A percentile compares a stretch with the other conserved stretches of the same genome.
phyloP scores from a whole-genome alignment of 2,329 filamentous ascomycete genomes.

The Colletotrichum higginsianum region DNA sequence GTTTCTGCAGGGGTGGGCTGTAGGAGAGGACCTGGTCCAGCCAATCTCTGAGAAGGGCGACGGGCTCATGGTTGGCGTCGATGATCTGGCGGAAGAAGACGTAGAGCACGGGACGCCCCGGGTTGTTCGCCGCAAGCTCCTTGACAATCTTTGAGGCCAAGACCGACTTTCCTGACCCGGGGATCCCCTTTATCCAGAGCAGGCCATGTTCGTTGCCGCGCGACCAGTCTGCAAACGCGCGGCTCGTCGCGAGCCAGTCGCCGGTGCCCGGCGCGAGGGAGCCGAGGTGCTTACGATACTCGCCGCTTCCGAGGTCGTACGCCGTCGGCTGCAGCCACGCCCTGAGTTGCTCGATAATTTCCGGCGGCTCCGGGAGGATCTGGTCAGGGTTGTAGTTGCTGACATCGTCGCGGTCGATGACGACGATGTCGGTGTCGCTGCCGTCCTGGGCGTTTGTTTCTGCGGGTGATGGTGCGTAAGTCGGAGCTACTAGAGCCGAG shows the following conservation, averaged over 20 bases:
- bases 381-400: slow-evolving; percentile 52
- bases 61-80: slow-evolving; percentile 52
- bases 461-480: too few relatives aligned
- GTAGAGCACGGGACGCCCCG: slow-evolving; percentile 50
- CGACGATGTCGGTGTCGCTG: slow-evolving; percentile 44
- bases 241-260: slow-evolving; percentile 40
- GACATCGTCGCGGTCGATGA: slow-evolving; percentile 49
- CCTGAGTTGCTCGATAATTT: slow-evolving; percentile 44
- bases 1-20: slow-evolving; percentile 49
- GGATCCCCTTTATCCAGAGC: slow-evolving; percentile 53
- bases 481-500: too few relatives aligned
- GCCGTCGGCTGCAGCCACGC: slow-evolving; percentile 50
- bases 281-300: slow-evolving; percentile 48
- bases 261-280: slow-evolving; percentile 46
- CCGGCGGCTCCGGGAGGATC: slow-evolving; percentile 49
- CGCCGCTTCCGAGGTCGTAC: slow-evolving; percentile 47
- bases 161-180: slow-evolving; percentile 50
- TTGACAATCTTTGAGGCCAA: slow-evolving; percentile 15
- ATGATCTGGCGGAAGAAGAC: slow-evolving; percentile 60
- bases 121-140: slow-evolving; percentile 3
- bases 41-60: slow-evolving; percentile 53
- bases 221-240: slow-evolving; percentile 44
- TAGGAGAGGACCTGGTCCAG: slow-evolving; percentile 51
- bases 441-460: background rate
- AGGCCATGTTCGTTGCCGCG: background rate